A percentile compares a stretch with the other conserved stretches of the same genome.
These are phyloP conservation scores for Ilyonectria mors-panacis DNA, from an alignment of 2,329 filamentous ascomycete species.

Conservation along the genomic window DNA sequence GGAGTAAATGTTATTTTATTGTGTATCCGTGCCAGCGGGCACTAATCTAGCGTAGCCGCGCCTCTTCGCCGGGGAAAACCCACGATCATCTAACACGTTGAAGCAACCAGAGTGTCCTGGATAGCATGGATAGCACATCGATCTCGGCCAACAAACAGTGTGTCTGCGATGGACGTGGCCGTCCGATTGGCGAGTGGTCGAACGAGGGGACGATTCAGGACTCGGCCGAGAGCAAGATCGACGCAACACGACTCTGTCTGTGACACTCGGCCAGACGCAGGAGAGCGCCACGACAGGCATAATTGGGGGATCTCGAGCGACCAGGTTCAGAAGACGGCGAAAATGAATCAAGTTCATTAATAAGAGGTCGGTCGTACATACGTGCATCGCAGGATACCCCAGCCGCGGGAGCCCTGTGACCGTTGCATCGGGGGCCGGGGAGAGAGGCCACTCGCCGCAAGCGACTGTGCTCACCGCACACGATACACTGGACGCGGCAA, in stretches of 20 bases:
- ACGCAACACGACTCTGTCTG: not conserved
- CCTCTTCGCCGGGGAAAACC: not conserved
- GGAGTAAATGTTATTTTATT: slow-evolving; percentile 1
- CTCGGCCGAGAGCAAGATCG: not conserved
- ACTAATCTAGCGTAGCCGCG: slow-evolving; percentile 26
- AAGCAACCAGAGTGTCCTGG: slow-evolving; percentile 3
- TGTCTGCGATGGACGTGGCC: not conserved
- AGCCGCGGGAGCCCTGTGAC: not conserved
- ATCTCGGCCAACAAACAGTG: not conserved
- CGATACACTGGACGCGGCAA: not conserved
- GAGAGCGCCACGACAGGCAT: not conserved
- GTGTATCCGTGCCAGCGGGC: slow-evolving; percentile 19
- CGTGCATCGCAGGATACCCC: slow-evolving; percentile 3
- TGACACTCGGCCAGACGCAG: not conserved
- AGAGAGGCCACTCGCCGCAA: slow-evolving; percentile 6
- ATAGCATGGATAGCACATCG: not conserved
- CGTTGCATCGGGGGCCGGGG: slow-evolving; percentile 8
- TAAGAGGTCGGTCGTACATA: not conserved
- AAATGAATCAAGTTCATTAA: not conserved
- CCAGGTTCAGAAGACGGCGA: not conserved
- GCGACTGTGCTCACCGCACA: not conserved
- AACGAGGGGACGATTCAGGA: not conserved
- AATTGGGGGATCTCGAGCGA: not conserved
- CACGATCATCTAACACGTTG: not conserved
- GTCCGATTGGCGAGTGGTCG: not conserved